Evolutionary conservation across 768 basidiomycete species (phyloP), one percentile per base, ranked within the genome.

Genomic region (Collybia sp.): DNA sequence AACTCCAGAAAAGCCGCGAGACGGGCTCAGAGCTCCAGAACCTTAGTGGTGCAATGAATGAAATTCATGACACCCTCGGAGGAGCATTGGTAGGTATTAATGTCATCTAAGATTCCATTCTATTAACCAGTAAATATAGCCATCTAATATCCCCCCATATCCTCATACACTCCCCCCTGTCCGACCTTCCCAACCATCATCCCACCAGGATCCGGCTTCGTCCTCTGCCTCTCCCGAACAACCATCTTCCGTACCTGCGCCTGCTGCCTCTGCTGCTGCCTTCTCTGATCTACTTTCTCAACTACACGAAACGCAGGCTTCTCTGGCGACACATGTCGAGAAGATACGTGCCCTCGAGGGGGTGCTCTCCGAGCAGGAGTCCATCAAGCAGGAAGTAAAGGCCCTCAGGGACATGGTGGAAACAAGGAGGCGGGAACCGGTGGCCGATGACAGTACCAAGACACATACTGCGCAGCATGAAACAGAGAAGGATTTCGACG

Each of bases 1-100:
- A 98, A 61, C 80, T 98, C n/a, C 86, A 88, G 67, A 96, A 95
- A 69, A 93, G 90, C 57, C 81, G 91, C 13, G 95, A 98, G 59
- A 96, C 94, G 0, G 90, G 91, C 12, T 74, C 83, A 0, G 94
- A 98, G 58, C 71, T 99, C 3, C 80, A 83, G 50, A 79, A 79
- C 0, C 68, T 97, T 30, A 85, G 79, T 12, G 77, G 77, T 11
- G 76, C 88, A 3, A 90, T 99, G 80, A 79, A 72, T 35, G 93
- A 96, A n/a, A 89, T 97, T 37, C 85, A 91, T 49, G 92, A 96
- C 54, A 93, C 89, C 0, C 71, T 99, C 5, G 87, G 88, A 30
- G 95, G 95, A 2, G 76, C 80, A 31, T 55, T 88, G 58, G 92
- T 93, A 47, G 50, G 85, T 75, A 20, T 34, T 41, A 15, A 41